Conservation (phyloP, 2,329 filamentous ascomycete genomes). For the Cladosporium sp. region DNA sequence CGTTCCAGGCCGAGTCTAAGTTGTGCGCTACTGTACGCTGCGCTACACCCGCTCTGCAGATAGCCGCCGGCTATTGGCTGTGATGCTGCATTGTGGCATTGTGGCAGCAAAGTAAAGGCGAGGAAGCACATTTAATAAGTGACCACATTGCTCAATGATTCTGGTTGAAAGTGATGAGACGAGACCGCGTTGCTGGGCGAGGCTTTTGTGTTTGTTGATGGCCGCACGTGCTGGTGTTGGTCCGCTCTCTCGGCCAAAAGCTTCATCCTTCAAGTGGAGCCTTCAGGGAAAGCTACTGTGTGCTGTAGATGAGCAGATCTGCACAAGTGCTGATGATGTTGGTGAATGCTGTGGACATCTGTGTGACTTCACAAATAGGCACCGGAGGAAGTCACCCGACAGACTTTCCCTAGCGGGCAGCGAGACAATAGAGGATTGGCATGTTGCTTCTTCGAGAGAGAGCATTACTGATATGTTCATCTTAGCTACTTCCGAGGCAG, state of each 20-base stretch:
- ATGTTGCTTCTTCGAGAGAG: neutral
- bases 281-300: neutral
- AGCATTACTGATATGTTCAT: neutral
- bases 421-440: neutral
- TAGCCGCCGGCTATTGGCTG: slow-evolving; percentile 11
- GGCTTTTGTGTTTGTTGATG: neutral
- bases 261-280: neutral
- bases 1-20: slow-evolving; percentile 15
- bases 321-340: neutral
- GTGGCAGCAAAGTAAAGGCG: neutral
- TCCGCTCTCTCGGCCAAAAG: neutral
- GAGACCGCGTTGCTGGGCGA: neutral
- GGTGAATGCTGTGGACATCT: neutral
- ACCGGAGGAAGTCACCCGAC: accelerated
- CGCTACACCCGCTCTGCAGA: slow-evolving; percentile 9
- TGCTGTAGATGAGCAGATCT: slow-evolving; percentile 1
- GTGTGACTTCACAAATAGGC: neutral
- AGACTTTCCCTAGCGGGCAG: neutral
- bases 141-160: neutral
- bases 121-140: neutral
- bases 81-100: neutral
- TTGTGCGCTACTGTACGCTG: slow-evolving; percentile 5
- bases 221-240: neutral
- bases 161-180: neutral
- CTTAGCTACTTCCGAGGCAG: neutral